Evolutionary conservation across 2,329 filamentous ascomycete genomes (phyloP).

Genomic region (Xylaria sp.): DNA sequence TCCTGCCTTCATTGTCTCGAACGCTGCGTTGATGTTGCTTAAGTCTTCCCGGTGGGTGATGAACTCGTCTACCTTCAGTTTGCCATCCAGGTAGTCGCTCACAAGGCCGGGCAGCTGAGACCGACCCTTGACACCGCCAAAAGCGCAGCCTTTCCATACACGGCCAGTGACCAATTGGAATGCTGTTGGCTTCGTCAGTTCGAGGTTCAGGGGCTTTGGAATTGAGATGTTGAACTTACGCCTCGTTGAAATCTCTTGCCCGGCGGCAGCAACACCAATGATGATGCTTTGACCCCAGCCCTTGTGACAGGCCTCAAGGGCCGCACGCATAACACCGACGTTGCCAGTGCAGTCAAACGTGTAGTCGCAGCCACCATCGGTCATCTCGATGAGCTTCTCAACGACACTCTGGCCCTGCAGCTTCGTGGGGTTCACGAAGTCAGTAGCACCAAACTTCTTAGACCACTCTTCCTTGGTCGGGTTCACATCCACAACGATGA

Average conservation of each 20-base stretch:
- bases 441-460: conserved; percentile 91
- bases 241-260: conserved; percentile 91
- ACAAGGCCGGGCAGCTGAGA: conserved; percentile 87
- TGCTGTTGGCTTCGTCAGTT: conserved; percentile 54
- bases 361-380: conserved; percentile 96
- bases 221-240: conserved; percentile 61
- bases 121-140: conserved; percentile 97
- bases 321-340: conserved; percentile 87
- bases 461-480: conserved; percentile 89
- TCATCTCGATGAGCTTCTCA: conserved; percentile 94
- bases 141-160: conserved; percentile 97
- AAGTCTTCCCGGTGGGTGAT: conserved; percentile 93
- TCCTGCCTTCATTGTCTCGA: conserved; percentile 91
- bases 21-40: conserved; percentile 83
- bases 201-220: not conserved
- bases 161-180: conserved; percentile 99
- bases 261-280: conserved; percentile 94
- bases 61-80: conserved; percentile 98
- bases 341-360: conserved; percentile 99
- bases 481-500: conserved; percentile 79
- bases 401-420: conserved; percentile 79
- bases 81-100: conserved; percentile 82
- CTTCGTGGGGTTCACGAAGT: conserved; percentile 93
- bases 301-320: conserved; percentile 98
- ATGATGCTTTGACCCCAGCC: conserved; percentile 98